Evolutionary conservation across 441 rosid genomes (phyloP).

Genomic region (Eutrema salsugineum): DNA sequence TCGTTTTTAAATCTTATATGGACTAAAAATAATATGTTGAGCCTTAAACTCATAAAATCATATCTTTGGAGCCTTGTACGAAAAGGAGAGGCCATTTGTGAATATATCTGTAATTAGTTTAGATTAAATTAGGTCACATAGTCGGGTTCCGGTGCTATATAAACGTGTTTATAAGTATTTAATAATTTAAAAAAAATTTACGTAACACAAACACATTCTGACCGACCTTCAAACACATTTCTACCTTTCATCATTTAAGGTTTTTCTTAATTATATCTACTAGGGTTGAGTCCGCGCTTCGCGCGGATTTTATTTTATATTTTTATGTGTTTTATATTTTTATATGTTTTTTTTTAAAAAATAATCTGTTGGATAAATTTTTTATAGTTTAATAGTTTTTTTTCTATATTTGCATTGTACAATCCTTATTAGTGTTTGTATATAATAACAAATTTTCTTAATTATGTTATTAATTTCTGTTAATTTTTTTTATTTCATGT

Average conservation of each 20-base stretch:
- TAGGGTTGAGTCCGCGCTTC: too few species aligned
- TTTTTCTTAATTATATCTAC: not conserved
- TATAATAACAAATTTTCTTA: too few species aligned
- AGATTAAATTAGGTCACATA: not conserved
- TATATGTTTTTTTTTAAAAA: too few species aligned
- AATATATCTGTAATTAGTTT: not conserved
- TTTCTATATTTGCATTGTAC: too few species aligned
- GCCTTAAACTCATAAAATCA: not conserved
- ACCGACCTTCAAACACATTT: constrained; percentile 14
- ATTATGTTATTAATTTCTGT: too few species aligned
- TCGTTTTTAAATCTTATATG: not conserved
- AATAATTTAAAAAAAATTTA: not conserved
- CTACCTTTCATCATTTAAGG: not conserved
- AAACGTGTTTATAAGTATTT: not conserved
- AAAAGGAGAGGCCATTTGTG: not conserved
- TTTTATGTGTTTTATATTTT: too few species aligned
- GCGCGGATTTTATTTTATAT: too few species aligned
- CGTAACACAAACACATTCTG: not conserved
- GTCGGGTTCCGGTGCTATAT: not conserved
- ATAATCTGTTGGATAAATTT: too few species aligned
- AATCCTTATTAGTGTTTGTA: too few species aligned
- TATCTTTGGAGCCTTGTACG: not conserved
- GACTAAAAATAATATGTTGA: not conserved
- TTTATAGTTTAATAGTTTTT: too few species aligned
- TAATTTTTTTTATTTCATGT: too few species aligned